Evolutionary conservation across 768 basidiomycete species (phyloP), one percentile per base, ranked within the genome.

Genomic region (Floccularia luteovirens): DNA sequence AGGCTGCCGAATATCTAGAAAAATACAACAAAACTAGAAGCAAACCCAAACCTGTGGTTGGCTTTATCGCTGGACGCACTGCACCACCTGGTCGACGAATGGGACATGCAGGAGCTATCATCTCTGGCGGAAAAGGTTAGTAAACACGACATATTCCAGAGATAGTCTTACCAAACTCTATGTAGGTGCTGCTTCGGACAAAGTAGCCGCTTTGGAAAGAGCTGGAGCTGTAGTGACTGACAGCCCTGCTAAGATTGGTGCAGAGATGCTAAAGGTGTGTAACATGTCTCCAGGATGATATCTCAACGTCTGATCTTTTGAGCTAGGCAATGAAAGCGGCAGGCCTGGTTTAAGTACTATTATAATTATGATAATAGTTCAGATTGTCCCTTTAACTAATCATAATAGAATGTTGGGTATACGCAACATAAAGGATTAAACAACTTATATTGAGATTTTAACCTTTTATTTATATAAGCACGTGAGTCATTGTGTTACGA

Each of bases 91-190:
- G 96, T 28, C 74, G 96, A 54, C 84, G 96, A 50, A 99, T 98
- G 93, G 91, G 93, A 34, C 92, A 97, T 56, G 92, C 93, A 43
- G 96, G 96, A 49, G 96, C 96, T 46, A 98, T 98, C 60, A 97
- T 98, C 46, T 82, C 89, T 38, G 96, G 96, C 46, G 96, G 96
- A 31, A 99, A 98, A 71, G 96, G 93, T 77, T 39, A 51, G 67
- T 10, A 10, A 41, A 36, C 38, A 25, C 2, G 28, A 31, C 19
- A 31, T 17, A 19, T 8, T 20, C 23, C 34, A 32, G 38, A 20
- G 13, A 36, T 28, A 16, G 24, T 33, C 11, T 43, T n/a, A 25
- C 39, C 24, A 23, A 20, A 34, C 28, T 4, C 45, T 41, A 36
- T 40, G 19, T 47, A 84, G 83, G 86, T 59, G 90, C 90, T 45